These are phyloP conservation scores for Schizosaccharomyces cryophilus DNA, from an alignment of 805 yeast species.

Conservation along the genomic window DNA sequence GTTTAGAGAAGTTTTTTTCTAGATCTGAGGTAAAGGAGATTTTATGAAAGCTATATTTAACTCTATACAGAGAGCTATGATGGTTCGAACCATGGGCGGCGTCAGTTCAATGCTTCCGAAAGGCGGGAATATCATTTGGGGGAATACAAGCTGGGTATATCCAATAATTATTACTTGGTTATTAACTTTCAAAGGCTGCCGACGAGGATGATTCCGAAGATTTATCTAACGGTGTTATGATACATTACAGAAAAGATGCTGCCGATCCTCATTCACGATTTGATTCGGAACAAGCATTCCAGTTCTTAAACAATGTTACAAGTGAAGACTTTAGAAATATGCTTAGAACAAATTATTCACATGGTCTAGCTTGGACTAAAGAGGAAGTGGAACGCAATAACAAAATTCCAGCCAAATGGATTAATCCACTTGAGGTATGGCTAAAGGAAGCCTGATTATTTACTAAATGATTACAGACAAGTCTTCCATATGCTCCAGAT, in stretches of 20 bases:
- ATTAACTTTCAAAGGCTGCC: background rate
- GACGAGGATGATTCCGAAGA: background rate
- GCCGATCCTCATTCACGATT: constrained; percentile 4
- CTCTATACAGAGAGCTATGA: constrained; percentile 31
- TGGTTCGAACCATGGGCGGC: constrained; percentile 80
- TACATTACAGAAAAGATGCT: background rate
- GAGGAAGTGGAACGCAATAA: constrained; percentile 41
- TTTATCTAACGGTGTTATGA: background rate
- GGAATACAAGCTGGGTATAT: constrained; percentile 39
- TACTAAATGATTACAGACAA: background rate
- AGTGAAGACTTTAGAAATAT: background rate
- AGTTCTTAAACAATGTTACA: background rate
- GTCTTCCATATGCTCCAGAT: constrained; percentile 75
- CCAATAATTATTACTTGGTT: constrained; percentile 15
- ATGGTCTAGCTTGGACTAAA: constrained; percentile 40
- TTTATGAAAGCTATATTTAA: background rate
- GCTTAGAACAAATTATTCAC: constrained; percentile 34
- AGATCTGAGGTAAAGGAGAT: constrained; percentile 28
- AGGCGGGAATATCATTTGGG: constrained; percentile 86
- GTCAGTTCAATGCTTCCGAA: constrained; percentile 88
- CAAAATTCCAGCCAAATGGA: constrained; percentile 58
- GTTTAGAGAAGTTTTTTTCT: constrained; percentile 70
- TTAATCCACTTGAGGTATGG: constrained; percentile 78
- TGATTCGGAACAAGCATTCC: constrained; percentile 1
- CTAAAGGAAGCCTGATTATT: background rate